Evolutionary conservation across 495 filamentous ascomycete genomes (phyloP).

Genomic region (Annulohypoxylon bovei): DNA sequence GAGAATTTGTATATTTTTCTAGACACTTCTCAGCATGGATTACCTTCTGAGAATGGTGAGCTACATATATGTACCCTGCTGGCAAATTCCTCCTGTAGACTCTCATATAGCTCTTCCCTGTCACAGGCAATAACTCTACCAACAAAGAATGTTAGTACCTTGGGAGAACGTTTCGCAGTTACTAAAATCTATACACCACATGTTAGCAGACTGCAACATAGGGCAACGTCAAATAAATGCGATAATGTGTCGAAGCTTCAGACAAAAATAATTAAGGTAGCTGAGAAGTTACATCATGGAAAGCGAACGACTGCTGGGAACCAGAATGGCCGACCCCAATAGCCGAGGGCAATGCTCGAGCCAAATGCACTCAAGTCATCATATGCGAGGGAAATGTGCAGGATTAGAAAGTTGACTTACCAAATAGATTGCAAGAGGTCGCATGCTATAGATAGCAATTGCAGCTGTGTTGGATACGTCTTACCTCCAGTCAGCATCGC

Average conservation of each 20-base stretch:
- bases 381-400: slow-evolving; percentile 57
- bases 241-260: slow-evolving; percentile 61
- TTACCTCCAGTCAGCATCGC: slow-evolving; percentile 96
- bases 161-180: neutral
- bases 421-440: slow-evolving; percentile 34
- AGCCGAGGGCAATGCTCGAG: slow-evolving; percentile 83
- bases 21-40: slow-evolving; percentile 66
- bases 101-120: slow-evolving; percentile 81
- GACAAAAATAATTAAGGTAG: slow-evolving; percentile 93
- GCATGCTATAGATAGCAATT: slow-evolving; percentile 27
- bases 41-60: slow-evolving; percentile 42
- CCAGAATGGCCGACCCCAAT: slow-evolving; percentile 50
- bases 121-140: slow-evolving; percentile 94
- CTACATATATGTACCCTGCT: slow-evolving; percentile 65
- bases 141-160: slow-evolving; percentile 28
- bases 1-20: slow-evolving; percentile 80
- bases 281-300: slow-evolving; percentile 98
- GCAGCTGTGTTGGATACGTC: slow-evolving; percentile 32
- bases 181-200: slow-evolving; percentile 23
- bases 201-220: slow-evolving; percentile 12
- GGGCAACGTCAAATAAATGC: slow-evolving; percentile 29
- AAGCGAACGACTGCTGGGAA: slow-evolving; percentile 53
- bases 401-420: slow-evolving; percentile 40
- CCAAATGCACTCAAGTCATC: slow-evolving; percentile 99
- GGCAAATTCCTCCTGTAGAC: slow-evolving; percentile 78